phyloP scores from a whole-genome alignment of 305 asterid species.

The Caryopteris hybrid region DNA sequence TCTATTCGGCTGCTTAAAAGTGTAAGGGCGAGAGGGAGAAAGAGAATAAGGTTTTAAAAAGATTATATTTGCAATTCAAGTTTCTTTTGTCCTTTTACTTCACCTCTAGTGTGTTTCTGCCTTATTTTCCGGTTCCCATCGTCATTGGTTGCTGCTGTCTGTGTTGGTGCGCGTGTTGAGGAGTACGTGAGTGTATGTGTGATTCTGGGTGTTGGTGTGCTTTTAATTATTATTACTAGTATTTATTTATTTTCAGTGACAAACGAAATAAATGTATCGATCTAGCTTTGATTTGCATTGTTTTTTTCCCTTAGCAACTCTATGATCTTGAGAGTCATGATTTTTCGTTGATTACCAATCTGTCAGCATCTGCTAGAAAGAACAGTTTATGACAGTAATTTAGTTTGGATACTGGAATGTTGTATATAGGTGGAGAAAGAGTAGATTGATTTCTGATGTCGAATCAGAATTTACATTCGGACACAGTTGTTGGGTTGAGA shows the following conservation, averaged over 20 bases:
- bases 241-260: neutral
- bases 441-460: slow-evolving; percentile 31
- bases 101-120: slow-evolving; percentile 1
- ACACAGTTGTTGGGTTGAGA: slow-evolving; percentile 39
- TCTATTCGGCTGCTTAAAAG: slow-evolving; percentile 19
- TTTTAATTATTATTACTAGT: too few relatives aligned
- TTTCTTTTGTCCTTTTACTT: neutral
- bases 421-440: slow-evolving; percentile 19
- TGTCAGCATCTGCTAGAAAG: neutral
- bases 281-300: neutral
- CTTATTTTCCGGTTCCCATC: slow-evolving; percentile 1
- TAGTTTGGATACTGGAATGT: slow-evolving; percentile 13
- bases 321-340: neutral
- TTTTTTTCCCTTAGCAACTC: neutral
- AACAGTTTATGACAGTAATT: neutral
- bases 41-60: slow-evolving; percentile 8
- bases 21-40: neutral
- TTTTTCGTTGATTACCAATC: neutral
- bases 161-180: neutral
- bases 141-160: neutral
- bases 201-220: neutral
- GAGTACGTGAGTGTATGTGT: neutral
- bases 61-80: neutral
- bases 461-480: slow-evolving; percentile 36
- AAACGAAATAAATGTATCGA: neutral